Percentiles rank a stretch among this genome's conserved stretches.
Evolutionary conservation across 345 rosid species (phyloP).

Genomic region (Populus ilicifolia): DNA sequence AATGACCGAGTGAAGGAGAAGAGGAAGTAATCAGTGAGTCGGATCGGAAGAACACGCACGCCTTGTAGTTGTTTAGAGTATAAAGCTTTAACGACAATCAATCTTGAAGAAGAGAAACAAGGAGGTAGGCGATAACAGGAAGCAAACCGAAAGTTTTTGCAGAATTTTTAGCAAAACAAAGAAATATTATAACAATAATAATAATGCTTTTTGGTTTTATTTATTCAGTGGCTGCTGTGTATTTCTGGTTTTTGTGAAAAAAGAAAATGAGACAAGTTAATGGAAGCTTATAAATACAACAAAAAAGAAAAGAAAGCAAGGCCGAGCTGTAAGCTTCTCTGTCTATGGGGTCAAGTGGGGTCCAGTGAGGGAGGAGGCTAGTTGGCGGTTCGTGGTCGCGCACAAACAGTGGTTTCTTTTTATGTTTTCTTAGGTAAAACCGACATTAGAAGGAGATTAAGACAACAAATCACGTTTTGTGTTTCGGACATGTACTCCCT

Average conservation of each 20-base stretch:
- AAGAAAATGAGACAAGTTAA: neutral
- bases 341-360: conserved; percentile 39
- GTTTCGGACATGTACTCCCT: neutral
- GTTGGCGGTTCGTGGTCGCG: conserved; percentile 33
- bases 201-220: neutral
- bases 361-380: conserved; percentile 23
- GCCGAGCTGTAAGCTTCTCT: conserved; percentile 7
- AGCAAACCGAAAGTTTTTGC: conserved; percentile 14
- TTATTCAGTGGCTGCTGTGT: too few species aligned
- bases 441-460: conserved; percentile 17
- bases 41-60: conserved; percentile 12
- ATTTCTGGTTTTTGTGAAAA: neutral
- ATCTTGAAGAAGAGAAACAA: conserved; percentile 2
- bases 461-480: neutral
- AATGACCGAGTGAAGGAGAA: conserved; percentile 2
- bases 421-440: conserved; percentile 6
- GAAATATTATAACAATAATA: neutral
- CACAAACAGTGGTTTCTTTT: conserved; percentile 16
- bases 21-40: conserved; percentile 7
- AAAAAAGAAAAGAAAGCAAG: neutral
- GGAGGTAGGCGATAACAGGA: conserved; percentile 3
- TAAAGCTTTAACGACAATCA: conserved; percentile 1
- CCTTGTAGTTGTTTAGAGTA: neutral
- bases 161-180: neutral
- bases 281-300: neutral